Conservation (phyloP, 2,329 filamentous ascomycete species). For the Colletotrichum gloeosporioides region DNA sequence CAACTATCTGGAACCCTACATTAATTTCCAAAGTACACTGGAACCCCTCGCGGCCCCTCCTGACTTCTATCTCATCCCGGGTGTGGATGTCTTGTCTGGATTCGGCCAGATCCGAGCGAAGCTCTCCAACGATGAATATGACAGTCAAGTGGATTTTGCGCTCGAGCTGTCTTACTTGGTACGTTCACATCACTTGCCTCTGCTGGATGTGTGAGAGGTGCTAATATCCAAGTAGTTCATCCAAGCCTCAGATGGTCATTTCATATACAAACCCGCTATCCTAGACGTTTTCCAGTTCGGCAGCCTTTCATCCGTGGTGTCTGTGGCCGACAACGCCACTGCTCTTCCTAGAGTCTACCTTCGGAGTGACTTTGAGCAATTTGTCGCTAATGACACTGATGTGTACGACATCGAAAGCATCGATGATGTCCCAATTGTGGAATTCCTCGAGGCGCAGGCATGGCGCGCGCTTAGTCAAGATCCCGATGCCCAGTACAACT, state of each 20-base stretch:
- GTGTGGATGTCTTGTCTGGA: background rate
- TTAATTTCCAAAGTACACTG: slow-evolving; percentile 22
- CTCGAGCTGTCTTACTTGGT: slow-evolving; percentile 15
- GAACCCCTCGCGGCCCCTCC: slow-evolving; percentile 21
- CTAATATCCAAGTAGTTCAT: background rate
- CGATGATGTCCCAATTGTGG: background rate
- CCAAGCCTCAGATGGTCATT: background rate
- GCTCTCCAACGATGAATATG: slow-evolving; percentile 9
- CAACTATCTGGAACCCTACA: slow-evolving; percentile 20
- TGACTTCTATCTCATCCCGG: background rate
- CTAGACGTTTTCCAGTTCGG: slow-evolving; percentile 10
- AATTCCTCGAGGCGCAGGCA: slow-evolving; percentile 11
- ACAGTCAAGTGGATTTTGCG: slow-evolving; percentile 17
- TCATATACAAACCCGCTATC: slow-evolving; percentile 11
- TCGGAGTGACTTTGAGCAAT: background rate
- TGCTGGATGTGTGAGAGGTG: background rate
- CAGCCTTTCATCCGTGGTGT: slow-evolving; percentile 4
- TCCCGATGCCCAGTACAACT: slow-evolving; percentile 24
- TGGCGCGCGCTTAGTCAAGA: slow-evolving; percentile 18
- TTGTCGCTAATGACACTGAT: background rate
- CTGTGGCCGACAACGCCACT: slow-evolving; percentile 15
- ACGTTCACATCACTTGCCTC: background rate
- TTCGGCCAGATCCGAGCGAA: slow-evolving; percentile 19
- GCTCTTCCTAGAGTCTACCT: slow-evolving; percentile 8
- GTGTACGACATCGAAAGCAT: slow-evolving; percentile 24